phyloP scores from a whole-genome alignment of 177 flowering plant species.

The Telopea speciosissima region DNA sequence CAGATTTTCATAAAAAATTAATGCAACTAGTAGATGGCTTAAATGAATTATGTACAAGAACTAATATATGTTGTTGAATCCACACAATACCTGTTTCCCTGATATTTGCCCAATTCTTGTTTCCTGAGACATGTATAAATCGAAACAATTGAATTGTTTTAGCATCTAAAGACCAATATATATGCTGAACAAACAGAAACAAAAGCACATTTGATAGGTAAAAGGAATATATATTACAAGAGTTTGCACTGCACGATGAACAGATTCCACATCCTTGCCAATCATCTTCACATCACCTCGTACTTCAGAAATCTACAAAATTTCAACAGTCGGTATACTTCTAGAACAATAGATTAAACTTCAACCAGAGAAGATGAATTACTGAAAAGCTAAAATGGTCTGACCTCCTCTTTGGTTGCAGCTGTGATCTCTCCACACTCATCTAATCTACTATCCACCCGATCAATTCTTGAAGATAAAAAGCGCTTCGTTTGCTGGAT shows the following conservation, averaged over 20 bases:
- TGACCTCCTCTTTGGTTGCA: constrained; percentile 58
- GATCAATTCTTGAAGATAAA: constrained; percentile 60
- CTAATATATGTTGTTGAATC: not conserved
- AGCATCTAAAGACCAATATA: not conserved
- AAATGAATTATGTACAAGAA: not conserved
- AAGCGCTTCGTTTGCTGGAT: constrained; percentile 52
- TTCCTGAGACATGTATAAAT: constrained; percentile 40
- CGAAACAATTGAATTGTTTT: constrained; percentile 2
- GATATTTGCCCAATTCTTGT: constrained; percentile 52
- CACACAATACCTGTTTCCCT: constrained; percentile 58
- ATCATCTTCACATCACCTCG: constrained; percentile 33
- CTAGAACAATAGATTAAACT: constrained; percentile 1
- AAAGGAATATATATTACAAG: constrained; percentile 36
- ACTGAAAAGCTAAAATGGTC: constrained; percentile 6
- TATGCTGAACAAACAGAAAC: not conserved
- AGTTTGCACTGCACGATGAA: constrained; percentile 46
- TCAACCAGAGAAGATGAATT: constrained; percentile 3
- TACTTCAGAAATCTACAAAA: constrained; percentile 43
- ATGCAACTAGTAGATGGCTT: not conserved
- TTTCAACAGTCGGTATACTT: not conserved
- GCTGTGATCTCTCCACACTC: constrained; percentile 40
- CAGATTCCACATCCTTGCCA: constrained; percentile 35
- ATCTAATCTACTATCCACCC: constrained; percentile 45
- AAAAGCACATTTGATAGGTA: not conserved
- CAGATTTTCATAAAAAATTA: constrained; percentile 6